Percentiles rank a stretch among this genome's conserved stretches.
phyloP scores from a whole-genome alignment of 495 filamentous ascomycete species.

The Hypomontagnella submonticulosa region DNA sequence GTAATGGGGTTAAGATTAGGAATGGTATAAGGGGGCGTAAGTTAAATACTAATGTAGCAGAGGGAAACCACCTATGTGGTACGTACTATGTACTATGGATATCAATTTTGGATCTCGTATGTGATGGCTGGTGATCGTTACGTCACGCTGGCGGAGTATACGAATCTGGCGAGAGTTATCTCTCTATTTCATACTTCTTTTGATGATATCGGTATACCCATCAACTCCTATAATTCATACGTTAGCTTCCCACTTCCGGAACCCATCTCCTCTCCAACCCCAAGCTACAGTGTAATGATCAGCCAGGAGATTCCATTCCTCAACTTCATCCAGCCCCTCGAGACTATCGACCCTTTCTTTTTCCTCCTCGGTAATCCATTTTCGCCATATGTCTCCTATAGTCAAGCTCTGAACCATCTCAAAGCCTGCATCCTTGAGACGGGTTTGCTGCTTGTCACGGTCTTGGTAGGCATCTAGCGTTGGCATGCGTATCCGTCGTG shows the following conservation, averaged over 20 bases:
- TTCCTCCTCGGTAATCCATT: constrained; percentile 77
- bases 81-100: no score
- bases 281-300: constrained; percentile 91
- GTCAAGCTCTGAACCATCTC: constrained; percentile 66
- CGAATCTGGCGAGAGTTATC: no score
- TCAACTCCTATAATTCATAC: constrained; percentile 11
- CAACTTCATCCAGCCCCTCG: constrained; percentile 94
- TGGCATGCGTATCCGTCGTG: constrained; percentile 84
- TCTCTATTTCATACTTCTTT: no score
- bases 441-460: constrained; percentile 69
- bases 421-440: constrained; percentile 74
- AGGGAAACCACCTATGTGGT: no score
- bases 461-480: constrained; percentile 78
- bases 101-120: no score
- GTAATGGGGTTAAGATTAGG: no score
- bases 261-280: constrained; percentile 62
- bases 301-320: constrained; percentile 91
- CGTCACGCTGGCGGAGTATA: no score
- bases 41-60: no score
- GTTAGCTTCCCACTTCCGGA: constrained; percentile 34
- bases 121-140: no score
- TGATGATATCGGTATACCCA: not conserved
- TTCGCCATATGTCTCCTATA: constrained; percentile 78
- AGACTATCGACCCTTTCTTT: constrained; percentile 80
- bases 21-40: no score